Base-by-base conservation (phyloP, 1,139 yeast genomes). In the Hyphopichia pseudoburtonii region DNA sequence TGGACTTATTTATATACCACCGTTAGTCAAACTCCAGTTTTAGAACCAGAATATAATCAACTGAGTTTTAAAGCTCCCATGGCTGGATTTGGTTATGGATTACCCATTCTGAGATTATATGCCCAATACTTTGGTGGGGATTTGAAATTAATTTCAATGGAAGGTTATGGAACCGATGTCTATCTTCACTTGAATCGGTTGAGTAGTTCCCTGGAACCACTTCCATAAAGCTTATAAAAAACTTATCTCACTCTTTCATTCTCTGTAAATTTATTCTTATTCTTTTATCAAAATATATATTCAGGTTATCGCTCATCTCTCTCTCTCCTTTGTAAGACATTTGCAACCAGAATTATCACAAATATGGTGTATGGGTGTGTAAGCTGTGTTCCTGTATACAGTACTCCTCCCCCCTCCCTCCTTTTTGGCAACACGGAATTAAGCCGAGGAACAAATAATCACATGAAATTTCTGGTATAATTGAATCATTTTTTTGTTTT, bases 1-100 rank as follows among this genome's bases (percentile, higher is more conserved):
- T 88, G 96, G 96, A 87, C 96, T 0, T 88, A 88, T 56, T 74
- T 89, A 60, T 88, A 88, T 62, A 88, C 96, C 5, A 86, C 96
- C 0, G 95, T 90, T 35, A 78, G 80, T 51, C 77, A 81, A 43
- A 78, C 86, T 8, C 92, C 92, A 1, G 74, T 70, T 17, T 63
- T 84, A 38, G 90, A 84, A 41, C 75, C 81, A 0, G 85, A 78
- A 41, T 62, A 61, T 42, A 66, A 61, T 43, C 75, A 70, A 47
- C 67, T 77, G 22, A 81, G 82, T 40, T 82, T 82, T 61, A 80
- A 79, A 58, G 95, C 96, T 1, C 97, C 96, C 39, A 84, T 88
- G 87, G 96, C 96, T 33, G 97, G 96, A 0, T 85, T 86, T 51
- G 96, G 96, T 28, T 90, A 88, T 54, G 96, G 97, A 0, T 71